Evolutionary conservation across 805 yeast genomes (phyloP).

Genomic region (Yarrowia alimentaria): DNA sequence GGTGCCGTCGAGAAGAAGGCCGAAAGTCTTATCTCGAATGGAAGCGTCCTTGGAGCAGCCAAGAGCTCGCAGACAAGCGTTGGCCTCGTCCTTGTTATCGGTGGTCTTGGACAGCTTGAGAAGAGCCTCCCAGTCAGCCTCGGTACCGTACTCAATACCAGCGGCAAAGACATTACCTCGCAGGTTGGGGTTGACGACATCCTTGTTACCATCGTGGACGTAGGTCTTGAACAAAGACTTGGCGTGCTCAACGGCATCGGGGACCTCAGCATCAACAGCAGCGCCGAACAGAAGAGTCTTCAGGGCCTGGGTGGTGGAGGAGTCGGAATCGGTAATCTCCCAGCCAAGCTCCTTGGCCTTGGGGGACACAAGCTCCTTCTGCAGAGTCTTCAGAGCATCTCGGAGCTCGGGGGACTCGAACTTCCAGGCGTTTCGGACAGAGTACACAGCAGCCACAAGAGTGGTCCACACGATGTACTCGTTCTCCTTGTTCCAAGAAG

Average conservation of each 20-base stretch:
- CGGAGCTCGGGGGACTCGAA: conserved; percentile 47
- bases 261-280: conserved; percentile 40
- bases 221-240: conserved; percentile 51
- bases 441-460: conserved; percentile 45
- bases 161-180: conserved; percentile 62
- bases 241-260: conserved; percentile 40
- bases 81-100: conserved; percentile 61
- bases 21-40: conserved; percentile 56
- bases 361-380: conserved; percentile 53
- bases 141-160: conserved; percentile 66
- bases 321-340: conserved; percentile 55
- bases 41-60: conserved; percentile 59
- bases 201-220: conserved; percentile 56
- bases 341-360: conserved; percentile 62
- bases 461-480: conserved; percentile 55
- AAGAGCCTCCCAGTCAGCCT: conserved; percentile 60
- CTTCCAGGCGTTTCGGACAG: conserved; percentile 47
- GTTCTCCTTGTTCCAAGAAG: conserved; percentile 51
- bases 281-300: conserved; percentile 54
- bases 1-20: conserved; percentile 55
- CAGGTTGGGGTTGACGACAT: conserved; percentile 72
- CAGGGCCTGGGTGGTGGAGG: conserved; percentile 61
- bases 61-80: conserved; percentile 64
- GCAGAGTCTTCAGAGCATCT: conserved; percentile 47
- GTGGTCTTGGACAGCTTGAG: conserved; percentile 61